Evolutionary conservation across 2,329 filamentous ascomycete species (phyloP).

Genomic region (Cytospora paraplurivora): DNA sequence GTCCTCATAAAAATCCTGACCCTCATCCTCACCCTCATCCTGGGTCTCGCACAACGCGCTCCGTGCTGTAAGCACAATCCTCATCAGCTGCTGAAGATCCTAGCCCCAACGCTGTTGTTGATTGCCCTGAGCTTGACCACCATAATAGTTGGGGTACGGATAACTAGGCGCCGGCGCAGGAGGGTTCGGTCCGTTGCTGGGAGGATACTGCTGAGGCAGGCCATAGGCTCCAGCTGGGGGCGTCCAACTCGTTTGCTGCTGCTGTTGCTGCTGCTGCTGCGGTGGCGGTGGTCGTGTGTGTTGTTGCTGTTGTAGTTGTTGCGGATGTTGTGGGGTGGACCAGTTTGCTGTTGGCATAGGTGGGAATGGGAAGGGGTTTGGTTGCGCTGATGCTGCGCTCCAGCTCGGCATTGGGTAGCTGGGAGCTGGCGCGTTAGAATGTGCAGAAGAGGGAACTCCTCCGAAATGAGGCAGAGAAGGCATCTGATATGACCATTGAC

Average conservation of each 20-base stretch:
- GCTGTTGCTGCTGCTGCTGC: slow-evolving; percentile 14
- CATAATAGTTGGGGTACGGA: slow-evolving; percentile 28
- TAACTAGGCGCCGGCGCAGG: slow-evolving; percentile 24
- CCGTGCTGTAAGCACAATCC: slow-evolving; percentile 7
- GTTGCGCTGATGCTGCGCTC: slow-evolving; percentile 18
- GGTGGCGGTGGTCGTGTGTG: background rate
- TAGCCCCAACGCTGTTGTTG: slow-evolving; percentile 29
- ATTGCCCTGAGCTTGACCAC: slow-evolving; percentile 26
- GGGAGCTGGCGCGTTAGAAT: slow-evolving; percentile 24
- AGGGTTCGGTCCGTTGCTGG: slow-evolving; percentile 18
- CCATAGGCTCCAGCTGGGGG: slow-evolving; percentile 27
- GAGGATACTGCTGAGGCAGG: slow-evolving; percentile 24
- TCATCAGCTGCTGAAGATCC: slow-evolving; percentile 14
- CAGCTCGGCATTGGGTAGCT: slow-evolving; percentile 26
- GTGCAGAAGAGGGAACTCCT: slow-evolving; percentile 21
- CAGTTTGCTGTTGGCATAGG: slow-evolving; percentile 26
- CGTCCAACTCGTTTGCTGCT: slow-evolving; percentile 24
- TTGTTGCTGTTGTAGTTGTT: slow-evolving; percentile 18
- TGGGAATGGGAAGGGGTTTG: slow-evolving; percentile 26
- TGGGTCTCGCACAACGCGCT: slow-evolving; percentile 7
- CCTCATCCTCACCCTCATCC: background rate
- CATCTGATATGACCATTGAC: slow-evolving; percentile 32
- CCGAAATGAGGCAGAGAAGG: slow-evolving; percentile 26
- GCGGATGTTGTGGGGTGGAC: slow-evolving; percentile 18
- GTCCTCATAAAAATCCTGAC: background rate